Base-by-base conservation (phyloP, 2,329 filamentous ascomycete species). In the Colletotrichum nymphaeae region DNA sequence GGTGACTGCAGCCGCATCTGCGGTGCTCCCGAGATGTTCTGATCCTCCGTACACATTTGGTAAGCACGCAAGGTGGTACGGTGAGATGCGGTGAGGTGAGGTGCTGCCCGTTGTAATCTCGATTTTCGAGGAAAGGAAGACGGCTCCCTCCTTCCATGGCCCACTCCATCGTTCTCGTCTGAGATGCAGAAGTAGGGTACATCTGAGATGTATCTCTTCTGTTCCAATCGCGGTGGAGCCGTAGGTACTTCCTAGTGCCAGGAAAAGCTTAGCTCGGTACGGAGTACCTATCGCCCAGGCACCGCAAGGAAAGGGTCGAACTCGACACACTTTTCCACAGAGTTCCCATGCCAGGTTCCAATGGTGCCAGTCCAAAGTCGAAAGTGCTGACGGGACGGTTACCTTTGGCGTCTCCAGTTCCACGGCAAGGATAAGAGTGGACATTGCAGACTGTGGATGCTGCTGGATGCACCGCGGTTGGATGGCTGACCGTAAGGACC, bases 201-300 rank as follows among this genome's bases (percentile, higher is more conserved):
- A 14, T 28, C 30, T 30, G 30, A 35, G 8, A 14, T 26, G 28
- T 32, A 19, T 62, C 26, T 71, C 49, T 69, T 52, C 55, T 49
- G 55, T 65, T 66, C 67, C 55, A 60, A 65, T 46, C 19, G 12
- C 9, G 56, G 70, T 65, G 70, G 67, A 26, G 19, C 56, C 37
- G 14, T 22, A 57, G 14, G 37, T n/a, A 24, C 58, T 64, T 42
- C 5, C 37, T 6, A 42, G 37, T 19, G 58, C 58, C 66, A 70
- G 60, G 60, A 32, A 52, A 65, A 70, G 70, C 70, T 73, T 70
- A 70, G 70, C 67, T 60, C 24, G 56, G 22, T 62, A 59, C n/a
- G 26, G 26, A 35, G 32, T 35, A 35, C 32, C 32, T 35, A 35
- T 35, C 30, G 42, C 62, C 26, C 59, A 63, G 59, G 28, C n/a